A percentile compares a stretch with the other conserved stretches of the same genome.
Conservation (phyloP, 345 rosid species). For the Orychophragmus violaceus region DNA sequence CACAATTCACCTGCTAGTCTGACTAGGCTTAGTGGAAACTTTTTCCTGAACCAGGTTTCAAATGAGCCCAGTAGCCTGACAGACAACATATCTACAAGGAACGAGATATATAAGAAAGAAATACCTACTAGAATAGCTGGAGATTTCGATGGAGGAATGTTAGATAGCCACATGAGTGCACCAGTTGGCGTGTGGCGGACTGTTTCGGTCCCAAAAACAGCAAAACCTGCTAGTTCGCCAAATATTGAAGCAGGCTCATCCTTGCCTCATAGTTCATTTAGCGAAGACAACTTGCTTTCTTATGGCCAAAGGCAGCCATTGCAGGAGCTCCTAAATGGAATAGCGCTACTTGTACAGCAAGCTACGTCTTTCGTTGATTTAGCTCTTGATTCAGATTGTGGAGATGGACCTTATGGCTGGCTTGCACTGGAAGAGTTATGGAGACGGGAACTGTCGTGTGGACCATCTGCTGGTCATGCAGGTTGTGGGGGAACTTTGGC, state of each 20-base stretch:
- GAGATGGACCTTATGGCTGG: constrained; percentile 96
- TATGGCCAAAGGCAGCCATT: constrained; percentile 90
- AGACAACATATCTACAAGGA: constrained; percentile 69
- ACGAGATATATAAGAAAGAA: constrained; percentile 77
- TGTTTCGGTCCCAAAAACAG: constrained; percentile 75
- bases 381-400: constrained; percentile 82
- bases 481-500: constrained; percentile 98
- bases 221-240: constrained; percentile 57
- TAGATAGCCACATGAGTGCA: constrained; percentile 73
- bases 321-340: constrained; percentile 89
- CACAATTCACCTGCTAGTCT: constrained; percentile 40
- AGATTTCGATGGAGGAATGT: constrained; percentile 73
- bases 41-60: constrained; percentile 56
- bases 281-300: constrained; percentile 69
- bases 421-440: constrained; percentile 97
- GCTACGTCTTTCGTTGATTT: constrained; percentile 96
- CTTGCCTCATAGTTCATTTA: constrained; percentile 61
- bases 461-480: constrained; percentile 93
- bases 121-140: constrained; percentile 92
- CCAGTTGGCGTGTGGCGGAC: constrained; percentile 98
- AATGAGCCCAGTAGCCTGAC: constrained; percentile 73
- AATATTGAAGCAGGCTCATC: constrained; percentile 69
- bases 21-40: constrained; percentile 55
- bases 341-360: constrained; percentile 87
- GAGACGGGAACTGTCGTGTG: constrained; percentile 94